Conservation (phyloP, 306 rosid genomes). For the Acmispon strigosus region DNA sequence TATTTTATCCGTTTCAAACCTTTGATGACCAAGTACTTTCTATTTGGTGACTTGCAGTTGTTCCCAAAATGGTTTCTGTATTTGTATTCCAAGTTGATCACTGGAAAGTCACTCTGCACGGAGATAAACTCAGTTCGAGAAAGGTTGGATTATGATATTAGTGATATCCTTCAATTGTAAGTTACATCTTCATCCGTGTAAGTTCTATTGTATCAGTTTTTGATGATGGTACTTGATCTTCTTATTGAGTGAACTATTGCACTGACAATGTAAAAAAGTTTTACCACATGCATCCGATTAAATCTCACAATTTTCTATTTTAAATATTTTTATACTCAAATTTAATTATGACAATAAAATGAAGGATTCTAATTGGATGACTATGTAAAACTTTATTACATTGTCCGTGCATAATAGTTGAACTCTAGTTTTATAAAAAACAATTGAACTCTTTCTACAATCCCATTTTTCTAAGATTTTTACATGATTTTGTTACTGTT, state of each 20-base stretch:
- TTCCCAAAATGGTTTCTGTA: slow-evolving; percentile 67
- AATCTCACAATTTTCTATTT: too few species aligned
- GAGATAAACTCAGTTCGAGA: slow-evolving; percentile 76
- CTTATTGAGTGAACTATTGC: neutral
- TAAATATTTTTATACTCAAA: too few species aligned
- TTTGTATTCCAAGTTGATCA: slow-evolving; percentile 69
- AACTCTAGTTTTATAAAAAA: too few species aligned
- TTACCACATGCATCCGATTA: too few species aligned
- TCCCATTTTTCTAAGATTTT: neutral
- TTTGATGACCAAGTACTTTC: slow-evolving; percentile 11
- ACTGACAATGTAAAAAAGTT: too few species aligned
- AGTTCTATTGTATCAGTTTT: neutral
- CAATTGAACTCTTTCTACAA: too few species aligned
- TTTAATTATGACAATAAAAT: too few species aligned
- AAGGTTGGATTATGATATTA: slow-evolving; percentile 32
- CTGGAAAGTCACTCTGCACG: slow-evolving; percentile 76
- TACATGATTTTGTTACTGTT: neutral
- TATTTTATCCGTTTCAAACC: neutral
- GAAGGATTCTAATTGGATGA: too few species aligned
- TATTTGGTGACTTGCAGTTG: slow-evolving; percentile 51
- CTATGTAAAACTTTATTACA: too few species aligned
- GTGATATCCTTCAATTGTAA: slow-evolving; percentile 1
- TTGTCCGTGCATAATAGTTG: too few species aligned
- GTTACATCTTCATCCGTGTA: slow-evolving; percentile 2
- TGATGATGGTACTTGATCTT: neutral